Percentiles rank a stretch among this genome's conserved stretches.
phyloP scores from a whole-genome alignment of 2,329 filamentous ascomycete species.

The Orbilia blumenaviensis region DNA sequence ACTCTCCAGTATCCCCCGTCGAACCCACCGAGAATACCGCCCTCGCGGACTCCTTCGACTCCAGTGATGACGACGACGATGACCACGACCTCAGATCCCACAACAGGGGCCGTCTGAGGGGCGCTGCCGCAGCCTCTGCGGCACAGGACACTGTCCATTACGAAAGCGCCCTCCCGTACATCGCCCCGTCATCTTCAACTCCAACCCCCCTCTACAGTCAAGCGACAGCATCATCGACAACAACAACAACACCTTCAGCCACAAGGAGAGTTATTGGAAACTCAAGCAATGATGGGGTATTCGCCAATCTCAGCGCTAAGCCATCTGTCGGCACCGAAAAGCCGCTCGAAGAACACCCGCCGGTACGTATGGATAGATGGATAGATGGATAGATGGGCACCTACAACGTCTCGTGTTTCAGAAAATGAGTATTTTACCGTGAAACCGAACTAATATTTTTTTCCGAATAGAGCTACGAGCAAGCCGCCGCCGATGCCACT shows the following conservation, averaged over 20 bases:
- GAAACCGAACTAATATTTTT: conserved; percentile 19
- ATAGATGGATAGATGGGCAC: no score
- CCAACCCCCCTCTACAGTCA: conserved; percentile 55
- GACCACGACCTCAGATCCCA: conserved; percentile 85
- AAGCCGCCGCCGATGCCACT: conserved; percentile 93
- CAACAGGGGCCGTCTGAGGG: conserved; percentile 79
- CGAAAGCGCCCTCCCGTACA: conserved; percentile 51
- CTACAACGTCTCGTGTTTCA: background rate
- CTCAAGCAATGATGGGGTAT: conserved; percentile 90
- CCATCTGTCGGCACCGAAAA: conserved; percentile 78
- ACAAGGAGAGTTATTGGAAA: conserved; percentile 73
- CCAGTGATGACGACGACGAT: conserved; percentile 78
- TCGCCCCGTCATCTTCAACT: conserved; percentile 53
- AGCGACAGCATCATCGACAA: conserved; percentile 57
- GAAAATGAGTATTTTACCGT: background rate
- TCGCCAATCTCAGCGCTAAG: conserved; percentile 92
- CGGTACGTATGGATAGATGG: conserved; percentile 78
- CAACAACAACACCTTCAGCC: conserved; percentile 60
- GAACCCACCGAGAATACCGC: conserved; percentile 67
- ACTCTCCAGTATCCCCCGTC: conserved; percentile 68
- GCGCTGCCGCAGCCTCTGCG: no score
- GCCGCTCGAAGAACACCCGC: conserved; percentile 86
- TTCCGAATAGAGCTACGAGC: conserved; percentile 82
- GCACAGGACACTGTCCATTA: conserved; percentile 54
- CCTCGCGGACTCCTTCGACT: conserved; percentile 93